Conservation (phyloP, 345 rosid species). For the Hypericum androsaemum region DNA sequence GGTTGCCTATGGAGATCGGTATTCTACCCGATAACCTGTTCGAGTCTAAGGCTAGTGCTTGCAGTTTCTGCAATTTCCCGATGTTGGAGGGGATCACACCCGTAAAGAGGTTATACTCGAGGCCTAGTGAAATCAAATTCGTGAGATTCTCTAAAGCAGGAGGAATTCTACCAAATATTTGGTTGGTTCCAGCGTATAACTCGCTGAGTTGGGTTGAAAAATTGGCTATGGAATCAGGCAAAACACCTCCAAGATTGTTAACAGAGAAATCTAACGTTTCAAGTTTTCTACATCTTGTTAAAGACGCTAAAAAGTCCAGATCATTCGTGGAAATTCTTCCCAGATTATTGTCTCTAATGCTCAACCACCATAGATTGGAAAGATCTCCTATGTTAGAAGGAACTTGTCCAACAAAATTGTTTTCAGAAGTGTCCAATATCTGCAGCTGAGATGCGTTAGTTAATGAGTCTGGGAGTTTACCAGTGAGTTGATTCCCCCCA, state of each 20-base stretch:
- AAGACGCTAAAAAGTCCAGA: neutral
- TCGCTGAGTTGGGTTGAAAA: neutral
- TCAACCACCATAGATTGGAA: too few relatives aligned
- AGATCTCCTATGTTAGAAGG: slow-evolving; percentile 5
- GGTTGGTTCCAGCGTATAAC: slow-evolving; percentile 7
- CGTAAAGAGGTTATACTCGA: slow-evolving; percentile 6
- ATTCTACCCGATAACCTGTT: neutral
- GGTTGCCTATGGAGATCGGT: too few relatives aligned
- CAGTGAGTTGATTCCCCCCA: slow-evolving; percentile 2
- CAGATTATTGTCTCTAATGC: too few relatives aligned
- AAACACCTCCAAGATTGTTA: too few relatives aligned
- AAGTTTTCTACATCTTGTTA: too few relatives aligned
- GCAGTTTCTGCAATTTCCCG: slow-evolving; percentile 11
- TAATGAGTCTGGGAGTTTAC: neutral
- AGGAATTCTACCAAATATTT: slow-evolving; percentile 3
- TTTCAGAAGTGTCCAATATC: neutral
- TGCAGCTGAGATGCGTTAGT: slow-evolving; percentile 9
- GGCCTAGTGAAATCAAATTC: neutral
- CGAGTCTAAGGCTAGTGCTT: slow-evolving; percentile 3
- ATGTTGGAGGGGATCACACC: slow-evolving; percentile 6
- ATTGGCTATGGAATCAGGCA: neutral
- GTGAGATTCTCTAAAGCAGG: neutral
- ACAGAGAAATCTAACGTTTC: too few relatives aligned
- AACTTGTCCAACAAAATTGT: slow-evolving; percentile 9
- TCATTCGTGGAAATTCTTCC: slow-evolving; percentile 6